Conservation (phyloP, 75 land plant species). For the Pinus albicaulis region DNA sequence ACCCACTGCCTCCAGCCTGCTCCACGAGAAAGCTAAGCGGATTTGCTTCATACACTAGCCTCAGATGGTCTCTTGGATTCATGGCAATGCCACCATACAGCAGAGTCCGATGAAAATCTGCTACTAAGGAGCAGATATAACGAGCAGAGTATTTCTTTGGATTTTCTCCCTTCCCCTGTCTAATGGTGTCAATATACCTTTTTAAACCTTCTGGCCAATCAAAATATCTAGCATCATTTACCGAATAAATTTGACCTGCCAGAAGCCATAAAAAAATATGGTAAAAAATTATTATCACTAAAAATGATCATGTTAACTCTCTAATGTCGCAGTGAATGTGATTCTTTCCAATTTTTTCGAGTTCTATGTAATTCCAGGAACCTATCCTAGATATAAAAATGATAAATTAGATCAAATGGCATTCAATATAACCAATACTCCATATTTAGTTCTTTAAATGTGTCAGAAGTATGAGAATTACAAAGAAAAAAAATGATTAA, state of each 20-base stretch:
- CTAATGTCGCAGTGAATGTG: background rate
- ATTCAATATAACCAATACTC: background rate
- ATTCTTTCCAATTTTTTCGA: background rate
- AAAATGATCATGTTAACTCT: too few species aligned
- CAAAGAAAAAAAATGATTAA: background rate
- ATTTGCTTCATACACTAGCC: conserved; percentile 92
- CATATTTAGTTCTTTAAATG: background rate
- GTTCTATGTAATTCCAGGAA: background rate
- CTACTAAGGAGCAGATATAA: conserved; percentile 94
- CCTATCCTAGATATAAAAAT: background rate
- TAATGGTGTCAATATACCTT: conserved; percentile 78
- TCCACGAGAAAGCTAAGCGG: conserved; percentile 96
- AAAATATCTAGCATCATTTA: conserved; percentile 96
- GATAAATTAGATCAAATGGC: background rate
- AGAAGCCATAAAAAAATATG: background rate
- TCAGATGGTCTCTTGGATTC: conserved; percentile 93
- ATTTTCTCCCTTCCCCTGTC: conserved; percentile 88
- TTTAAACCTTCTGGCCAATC: conserved; percentile 94
- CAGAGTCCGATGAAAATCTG: conserved; percentile 92
- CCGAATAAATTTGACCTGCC: conserved; percentile 96
- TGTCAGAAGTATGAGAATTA: background rate
- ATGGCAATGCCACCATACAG: conserved; percentile 94
- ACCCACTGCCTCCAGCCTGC: conserved; percentile 92
- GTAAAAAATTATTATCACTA: background rate
- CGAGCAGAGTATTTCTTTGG: conserved; percentile 97